Conservation (phyloP, 2,329 filamentous ascomycete species). For the Alternaria conjuncta region DNA sequence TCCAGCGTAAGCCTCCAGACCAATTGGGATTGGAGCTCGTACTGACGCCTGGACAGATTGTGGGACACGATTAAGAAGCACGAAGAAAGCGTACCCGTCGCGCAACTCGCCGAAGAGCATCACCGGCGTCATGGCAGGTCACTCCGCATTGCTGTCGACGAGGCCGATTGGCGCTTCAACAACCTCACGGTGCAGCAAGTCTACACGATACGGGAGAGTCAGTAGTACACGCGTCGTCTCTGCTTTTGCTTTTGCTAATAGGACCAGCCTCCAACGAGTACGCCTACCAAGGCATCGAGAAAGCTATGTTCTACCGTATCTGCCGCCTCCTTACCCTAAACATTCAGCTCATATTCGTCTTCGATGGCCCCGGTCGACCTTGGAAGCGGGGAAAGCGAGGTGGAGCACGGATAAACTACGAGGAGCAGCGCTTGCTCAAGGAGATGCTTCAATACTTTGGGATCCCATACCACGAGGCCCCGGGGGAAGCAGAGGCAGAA, state of each 20-base stretch:
- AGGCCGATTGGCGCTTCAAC: slow-evolving; percentile 54
- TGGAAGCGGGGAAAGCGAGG: slow-evolving; percentile 43
- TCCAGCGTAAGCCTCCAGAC: slow-evolving; percentile 17
- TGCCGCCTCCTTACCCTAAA: slow-evolving; percentile 57
- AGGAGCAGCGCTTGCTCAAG: slow-evolving; percentile 43
- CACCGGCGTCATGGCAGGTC: slow-evolving; percentile 44
- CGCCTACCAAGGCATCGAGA: slow-evolving; percentile 52
- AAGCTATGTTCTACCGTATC: slow-evolving; percentile 51
- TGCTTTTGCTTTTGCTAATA: neutral
- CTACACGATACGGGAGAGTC: slow-evolving; percentile 44
- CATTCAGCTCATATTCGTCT: slow-evolving; percentile 62
- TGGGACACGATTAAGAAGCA: slow-evolving; percentile 49
- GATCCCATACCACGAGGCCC: slow-evolving; percentile 54
- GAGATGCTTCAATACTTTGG: slow-evolving; percentile 48
- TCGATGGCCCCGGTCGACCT: slow-evolving; percentile 58
- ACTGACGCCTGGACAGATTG: slow-evolving; percentile 27
- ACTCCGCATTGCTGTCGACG: slow-evolving; percentile 52
- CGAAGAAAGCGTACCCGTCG: slow-evolving; percentile 44
- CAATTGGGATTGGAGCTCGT: neutral
- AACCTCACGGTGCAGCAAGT: slow-evolving; percentile 49
- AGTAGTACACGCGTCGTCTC: neutral
- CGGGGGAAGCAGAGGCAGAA: slow-evolving; percentile 58
- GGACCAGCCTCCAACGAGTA: slow-evolving; percentile 28
- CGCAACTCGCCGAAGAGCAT: slow-evolving; percentile 49
- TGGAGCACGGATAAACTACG: slow-evolving; percentile 44